Evolutionary conservation across 2,329 filamentous ascomycete genomes (phyloP), one percentile per base, ranked within the genome.

Genomic region (Talaromyces funiculosus): DNA sequence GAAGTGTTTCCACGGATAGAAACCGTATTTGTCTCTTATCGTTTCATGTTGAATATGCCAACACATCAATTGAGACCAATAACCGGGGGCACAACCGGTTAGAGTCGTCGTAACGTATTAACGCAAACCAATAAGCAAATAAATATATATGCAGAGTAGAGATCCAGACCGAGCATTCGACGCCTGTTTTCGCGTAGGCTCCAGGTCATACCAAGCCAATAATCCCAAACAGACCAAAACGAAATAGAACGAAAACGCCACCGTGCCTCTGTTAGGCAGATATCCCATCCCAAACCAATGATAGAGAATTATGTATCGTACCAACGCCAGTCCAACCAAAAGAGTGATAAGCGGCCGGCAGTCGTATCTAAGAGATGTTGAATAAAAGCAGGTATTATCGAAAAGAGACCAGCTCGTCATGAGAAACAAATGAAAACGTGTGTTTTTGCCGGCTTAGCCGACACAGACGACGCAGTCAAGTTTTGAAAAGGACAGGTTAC

Each of bases 401-500:
- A n/a, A 53, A 62, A 61, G 61, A 63, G 59, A 7, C 57, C 57
- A 53, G 57, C 57, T 53, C 57, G 35, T 59, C 26, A 59, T 33
- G 16, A 45, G 43, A 61, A 53, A 53, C 45, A 53, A 53, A 40
- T 29, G 42, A 51, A 58, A 58, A 4, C 2, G 24, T 42, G 38
- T 42, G 57, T 55, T 26, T 38, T 61, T n/a, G 29, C 43, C 43
- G 20, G 43, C 18, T 29, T 24, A 47, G 61, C 53, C 12, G 40
- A 62, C 53, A 63, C 62, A 58, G 38, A 51, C 60, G 42, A 43
- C 61, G 43, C 12, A 59, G 14, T 33, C 26, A 35, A 57, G 14
- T 29, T 6, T 29, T 31, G 7, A 43, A 61, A 55, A 29, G 14
- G n/a, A 31, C 42, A 31, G 67, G 64, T 77, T 73, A 80, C 74